Percentiles rank a stretch among this genome's conserved stretches.
Conservation (phyloP, 345 rosid genomes). For the Citrus trifoliata region DNA sequence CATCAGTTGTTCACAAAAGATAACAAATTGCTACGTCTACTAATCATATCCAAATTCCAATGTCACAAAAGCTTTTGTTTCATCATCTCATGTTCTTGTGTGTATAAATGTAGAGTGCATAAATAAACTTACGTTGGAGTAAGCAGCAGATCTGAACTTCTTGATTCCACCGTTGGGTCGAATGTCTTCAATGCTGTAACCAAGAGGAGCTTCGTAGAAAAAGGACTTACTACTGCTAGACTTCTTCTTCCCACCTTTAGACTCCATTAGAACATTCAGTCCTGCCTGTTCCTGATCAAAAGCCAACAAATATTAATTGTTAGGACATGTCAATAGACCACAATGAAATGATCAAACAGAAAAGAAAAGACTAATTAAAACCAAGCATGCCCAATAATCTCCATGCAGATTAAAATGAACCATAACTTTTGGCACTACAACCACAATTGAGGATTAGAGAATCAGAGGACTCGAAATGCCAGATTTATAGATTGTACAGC, state of each 20-base stretch:
- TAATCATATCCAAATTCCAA: not conserved
- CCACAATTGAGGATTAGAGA: not conserved
- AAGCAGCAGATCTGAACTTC: slow-evolving; percentile 92
- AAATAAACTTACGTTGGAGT: slow-evolving; percentile 66
- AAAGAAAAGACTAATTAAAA: not conserved
- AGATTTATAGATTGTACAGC: not conserved
- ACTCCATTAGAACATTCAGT: slow-evolving; percentile 84
- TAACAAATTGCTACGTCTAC: not conserved
- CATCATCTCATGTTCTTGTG: not conserved
- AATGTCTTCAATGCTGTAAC: slow-evolving; percentile 90
- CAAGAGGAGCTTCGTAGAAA: slow-evolving; percentile 90
- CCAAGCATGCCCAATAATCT: not conserved
- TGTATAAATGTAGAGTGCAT: not conserved
- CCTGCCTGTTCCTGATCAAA: slow-evolving; percentile 34
- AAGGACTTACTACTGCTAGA: slow-evolving; percentile 52
- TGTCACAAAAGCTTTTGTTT: not conserved
- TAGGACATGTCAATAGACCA: not conserved
- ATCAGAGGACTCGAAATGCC: not conserved
- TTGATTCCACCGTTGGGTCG: slow-evolving; percentile 87
- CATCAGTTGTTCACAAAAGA: not conserved
- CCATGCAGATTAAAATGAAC: not conserved
- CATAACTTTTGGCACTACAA: not conserved
- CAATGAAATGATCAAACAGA: not conserved
- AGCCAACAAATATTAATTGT: not conserved
- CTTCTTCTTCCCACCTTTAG: slow-evolving; percentile 80